Evolutionary conservation across 208 protist species (phyloP).

Genomic region (Leishmania turanica): DNA sequence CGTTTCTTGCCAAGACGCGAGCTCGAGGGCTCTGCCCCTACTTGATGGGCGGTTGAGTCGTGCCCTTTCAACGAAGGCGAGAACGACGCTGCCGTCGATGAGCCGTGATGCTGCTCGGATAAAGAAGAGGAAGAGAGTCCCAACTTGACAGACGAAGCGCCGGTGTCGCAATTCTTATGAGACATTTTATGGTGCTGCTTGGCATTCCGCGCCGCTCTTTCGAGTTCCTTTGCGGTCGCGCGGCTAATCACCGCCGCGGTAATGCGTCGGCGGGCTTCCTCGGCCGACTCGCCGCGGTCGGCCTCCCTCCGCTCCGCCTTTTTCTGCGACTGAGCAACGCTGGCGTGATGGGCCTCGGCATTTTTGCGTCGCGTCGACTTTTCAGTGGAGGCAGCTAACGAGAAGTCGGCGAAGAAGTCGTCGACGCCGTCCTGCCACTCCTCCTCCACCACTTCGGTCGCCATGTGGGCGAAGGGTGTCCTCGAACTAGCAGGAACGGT

Average conservation of each 20-base stretch:
- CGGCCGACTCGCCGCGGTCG: constrained; percentile 38
- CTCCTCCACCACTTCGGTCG: constrained; percentile 30
- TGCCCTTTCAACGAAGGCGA: not conserved
- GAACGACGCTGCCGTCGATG: not conserved
- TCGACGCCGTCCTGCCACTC: constrained; percentile 67
- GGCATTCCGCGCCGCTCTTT: constrained; percentile 29
- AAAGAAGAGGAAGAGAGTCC: not conserved
- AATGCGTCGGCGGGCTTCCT: constrained; percentile 62
- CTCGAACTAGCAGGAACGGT: not conserved
- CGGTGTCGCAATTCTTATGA: constrained; percentile 8
- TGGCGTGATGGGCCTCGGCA: constrained; percentile 36
- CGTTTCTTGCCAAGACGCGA: constrained; percentile 23
- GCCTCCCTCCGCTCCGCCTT: constrained; percentile 19
- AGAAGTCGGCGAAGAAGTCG: constrained; percentile 73
- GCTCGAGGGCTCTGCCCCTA: not conserved
- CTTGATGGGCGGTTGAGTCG: not conserved
- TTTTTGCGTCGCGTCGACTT: constrained; percentile 60
- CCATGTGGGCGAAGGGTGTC: not conserved
- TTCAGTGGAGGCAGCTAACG: constrained; percentile 16
- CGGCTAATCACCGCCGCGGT: constrained; percentile 55
- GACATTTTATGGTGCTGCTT: constrained; percentile 24
- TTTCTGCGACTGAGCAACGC: constrained; percentile 2
- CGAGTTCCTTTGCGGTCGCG: constrained; percentile 67
- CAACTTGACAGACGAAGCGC: not conserved
- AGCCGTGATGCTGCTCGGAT: not conserved